Evolutionary conservation across 1,139 yeast species (phyloP).

Genomic region (Kodamaea sp.): DNA sequence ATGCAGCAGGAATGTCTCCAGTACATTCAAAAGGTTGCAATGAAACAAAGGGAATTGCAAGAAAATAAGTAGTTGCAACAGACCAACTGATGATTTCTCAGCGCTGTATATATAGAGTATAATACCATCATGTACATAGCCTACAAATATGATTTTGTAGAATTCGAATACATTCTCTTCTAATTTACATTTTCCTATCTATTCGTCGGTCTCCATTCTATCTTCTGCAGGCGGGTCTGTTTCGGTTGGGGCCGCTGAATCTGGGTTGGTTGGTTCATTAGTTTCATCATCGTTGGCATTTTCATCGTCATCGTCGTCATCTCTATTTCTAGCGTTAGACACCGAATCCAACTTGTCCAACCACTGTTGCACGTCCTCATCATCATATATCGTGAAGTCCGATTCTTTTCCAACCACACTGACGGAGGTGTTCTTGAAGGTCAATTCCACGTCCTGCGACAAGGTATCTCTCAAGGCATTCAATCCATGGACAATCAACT

Average conservation of each 20-base stretch:
- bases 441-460: constrained; percentile 91
- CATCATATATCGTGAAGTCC: constrained; percentile 77
- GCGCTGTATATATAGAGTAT: too few species aligned
- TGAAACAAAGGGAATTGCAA: constrained; percentile 24
- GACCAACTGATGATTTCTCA: too few species aligned
- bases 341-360: constrained; percentile 66
- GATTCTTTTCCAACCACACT: constrained; percentile 85
- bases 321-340: constrained; percentile 51
- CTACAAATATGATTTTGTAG: too few species aligned
- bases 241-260: constrained; percentile 12
- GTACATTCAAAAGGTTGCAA: constrained; percentile 55
- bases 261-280: constrained; percentile 16
- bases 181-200: constrained; percentile 5
- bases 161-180: background rate
- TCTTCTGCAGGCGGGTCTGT: constrained; percentile 27
- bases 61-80: too few species aligned
- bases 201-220: constrained; percentile 59
- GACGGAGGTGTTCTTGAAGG: constrained; percentile 79
- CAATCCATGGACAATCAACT: constrained; percentile 82
- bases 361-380: constrained; percentile 83
- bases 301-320: constrained; percentile 41
- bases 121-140: too few species aligned
- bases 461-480: constrained; percentile 92
- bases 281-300: constrained; percentile 30
- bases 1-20: constrained; percentile 53